Conservation (phyloP, 805 yeast genomes). For the Suhomyces kilbournensis region DNA sequence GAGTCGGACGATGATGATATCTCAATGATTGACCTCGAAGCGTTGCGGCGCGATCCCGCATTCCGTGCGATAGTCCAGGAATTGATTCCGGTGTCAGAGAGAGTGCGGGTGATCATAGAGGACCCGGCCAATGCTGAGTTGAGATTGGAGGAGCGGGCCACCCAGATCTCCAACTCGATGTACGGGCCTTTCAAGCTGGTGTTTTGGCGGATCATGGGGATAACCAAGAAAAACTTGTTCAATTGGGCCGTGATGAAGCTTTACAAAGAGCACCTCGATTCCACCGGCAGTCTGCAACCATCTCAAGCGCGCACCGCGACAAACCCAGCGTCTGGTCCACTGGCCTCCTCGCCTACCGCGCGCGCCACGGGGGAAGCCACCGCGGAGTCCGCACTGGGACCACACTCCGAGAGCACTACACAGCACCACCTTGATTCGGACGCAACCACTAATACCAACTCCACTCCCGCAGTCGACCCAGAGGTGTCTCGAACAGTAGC, state of each 20-base stretch:
- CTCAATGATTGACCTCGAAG: slow-evolving; percentile 25
- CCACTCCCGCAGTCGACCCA: neutral
- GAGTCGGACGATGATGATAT: slow-evolving; percentile 9
- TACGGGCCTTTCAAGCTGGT: slow-evolving; percentile 31
- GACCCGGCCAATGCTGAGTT: slow-evolving; percentile 32
- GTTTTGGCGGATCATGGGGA: slow-evolving; percentile 60
- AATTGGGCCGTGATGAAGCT: slow-evolving; percentile 47
- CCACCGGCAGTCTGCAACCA: neutral
- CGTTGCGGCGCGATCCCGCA: slow-evolving; percentile 35
- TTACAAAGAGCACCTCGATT: slow-evolving; percentile 15
- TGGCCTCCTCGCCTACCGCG: neutral
- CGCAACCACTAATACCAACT: neutral
- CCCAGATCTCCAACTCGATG: slow-evolving; percentile 32
- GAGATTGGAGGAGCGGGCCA: slow-evolving; percentile 46
- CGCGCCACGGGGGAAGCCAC: neutral
- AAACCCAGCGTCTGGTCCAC: neutral
- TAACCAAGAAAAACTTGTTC: slow-evolving; percentile 45
- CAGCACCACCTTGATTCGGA: neutral
- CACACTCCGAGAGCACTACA: neutral
- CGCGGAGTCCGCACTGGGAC: neutral
- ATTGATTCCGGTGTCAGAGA: slow-evolving; percentile 38
- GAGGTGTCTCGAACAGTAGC: neutral
- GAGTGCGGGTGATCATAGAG: slow-evolving; percentile 39
- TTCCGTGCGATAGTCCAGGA: slow-evolving; percentile 37
- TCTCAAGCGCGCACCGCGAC: neutral